Evolutionary conservation across 768 basidiomycete species (phyloP).

Genomic region (Erythrobasidium yunnanense): DNA sequence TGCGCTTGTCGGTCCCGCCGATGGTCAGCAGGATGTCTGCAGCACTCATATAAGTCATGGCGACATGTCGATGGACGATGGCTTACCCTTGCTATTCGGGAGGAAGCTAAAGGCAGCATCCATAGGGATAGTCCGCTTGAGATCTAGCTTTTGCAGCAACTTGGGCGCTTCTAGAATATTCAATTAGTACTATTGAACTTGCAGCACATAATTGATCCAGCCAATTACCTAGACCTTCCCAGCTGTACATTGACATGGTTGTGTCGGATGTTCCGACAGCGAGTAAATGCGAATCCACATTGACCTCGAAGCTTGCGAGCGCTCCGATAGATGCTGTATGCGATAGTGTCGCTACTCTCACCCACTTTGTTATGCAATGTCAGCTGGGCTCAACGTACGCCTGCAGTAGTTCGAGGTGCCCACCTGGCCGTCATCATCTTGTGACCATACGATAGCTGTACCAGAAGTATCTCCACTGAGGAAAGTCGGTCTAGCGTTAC

Average conservation of each 20-base stretch:
- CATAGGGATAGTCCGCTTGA: slow-evolving; percentile 64
- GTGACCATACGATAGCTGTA: slow-evolving; percentile 53
- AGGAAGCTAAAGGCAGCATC: slow-evolving; percentile 56
- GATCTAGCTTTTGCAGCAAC: slow-evolving; percentile 51
- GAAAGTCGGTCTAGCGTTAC: slow-evolving; percentile 42
- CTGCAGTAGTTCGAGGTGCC: too few relatives aligned
- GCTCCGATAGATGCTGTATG: too few relatives aligned
- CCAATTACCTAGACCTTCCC: too few relatives aligned
- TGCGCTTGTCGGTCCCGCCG: slow-evolving; percentile 64
- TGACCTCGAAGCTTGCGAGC: too few relatives aligned
- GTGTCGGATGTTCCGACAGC: too few relatives aligned
- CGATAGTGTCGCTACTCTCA: too few relatives aligned
- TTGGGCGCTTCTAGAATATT: slow-evolving; percentile 39
- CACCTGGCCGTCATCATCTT: slow-evolving; percentile 16
- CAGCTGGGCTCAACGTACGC: too few relatives aligned
- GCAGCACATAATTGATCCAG: too few relatives aligned
- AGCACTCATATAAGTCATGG: neutral
- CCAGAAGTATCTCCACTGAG: slow-evolving; percentile 71
- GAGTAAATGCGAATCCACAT: too few relatives aligned
- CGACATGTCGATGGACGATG: neutral
- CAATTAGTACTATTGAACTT: too few relatives aligned
- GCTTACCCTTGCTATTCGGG: slow-evolving; percentile 57
- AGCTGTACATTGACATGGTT: too few relatives aligned
- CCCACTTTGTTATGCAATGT: too few relatives aligned
- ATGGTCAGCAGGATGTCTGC: slow-evolving; percentile 61